Conservation (phyloP, 129 eudicot genomes). For the Helichrysum umbraculigerum region DNA sequence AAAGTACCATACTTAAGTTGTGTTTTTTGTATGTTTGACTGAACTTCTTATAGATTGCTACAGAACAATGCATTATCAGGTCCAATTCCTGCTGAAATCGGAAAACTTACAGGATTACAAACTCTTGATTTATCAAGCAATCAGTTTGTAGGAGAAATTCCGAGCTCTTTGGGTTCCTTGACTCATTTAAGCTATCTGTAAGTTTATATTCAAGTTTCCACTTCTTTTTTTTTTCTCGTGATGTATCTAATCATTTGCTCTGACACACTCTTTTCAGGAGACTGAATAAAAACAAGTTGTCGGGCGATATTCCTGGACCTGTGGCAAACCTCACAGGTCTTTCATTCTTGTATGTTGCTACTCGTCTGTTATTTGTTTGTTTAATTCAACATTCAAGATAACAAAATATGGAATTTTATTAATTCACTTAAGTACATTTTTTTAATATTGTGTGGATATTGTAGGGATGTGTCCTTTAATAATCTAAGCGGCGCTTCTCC, state of each 20-base stretch:
- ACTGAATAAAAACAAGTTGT: constrained; percentile 79
- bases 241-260: constrained; percentile 12
- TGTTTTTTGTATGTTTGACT: not conserved
- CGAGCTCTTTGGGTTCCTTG: constrained; percentile 75
- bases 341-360: constrained; percentile 85
- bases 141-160: constrained; percentile 83
- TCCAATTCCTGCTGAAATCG: constrained; percentile 72
- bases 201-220: constrained; percentile 32
- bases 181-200: constrained; percentile 79
- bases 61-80: constrained; percentile 87
- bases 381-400: not conserved
- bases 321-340: constrained; percentile 96
- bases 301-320: constrained; percentile 75
- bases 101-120: constrained; percentile 69
- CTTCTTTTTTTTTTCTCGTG: not conserved
- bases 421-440: not conserved
- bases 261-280: constrained; percentile 54
- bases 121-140: constrained; percentile 88
- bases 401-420: not conserved
- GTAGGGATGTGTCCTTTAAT: constrained; percentile 89
- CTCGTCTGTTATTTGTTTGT: not conserved
- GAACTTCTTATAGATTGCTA: constrained; percentile 49
- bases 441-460: not conserved
- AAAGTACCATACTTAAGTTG: not conserved
- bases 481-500: constrained; percentile 90